Evolutionary conservation across 345 rosid species (phyloP), one percentile per base, ranked within the genome.

Genomic region (Citrus maxima): DNA sequence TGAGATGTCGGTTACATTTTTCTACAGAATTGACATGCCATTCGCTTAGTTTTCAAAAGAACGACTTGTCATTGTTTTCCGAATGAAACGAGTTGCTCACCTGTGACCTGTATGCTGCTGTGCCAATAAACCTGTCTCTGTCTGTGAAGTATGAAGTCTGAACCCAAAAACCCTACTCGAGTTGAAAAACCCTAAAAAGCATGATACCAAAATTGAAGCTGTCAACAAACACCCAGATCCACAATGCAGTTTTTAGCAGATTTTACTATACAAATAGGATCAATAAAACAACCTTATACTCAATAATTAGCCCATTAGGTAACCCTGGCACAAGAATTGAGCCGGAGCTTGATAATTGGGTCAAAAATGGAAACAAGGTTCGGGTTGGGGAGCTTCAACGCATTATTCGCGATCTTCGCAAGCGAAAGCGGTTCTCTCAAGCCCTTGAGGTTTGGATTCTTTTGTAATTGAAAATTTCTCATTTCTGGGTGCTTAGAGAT

Each of bases 301-400:
- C 92, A 68, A 90, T 80, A 82, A 88, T 95, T 87, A 93, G 98
- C 73, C 95, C 97, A 56, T 81, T 92, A 72, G 97, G 98, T 24
- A 74, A 84, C 82, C 95, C 91, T 2, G 77, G 80, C 63, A 79
- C 85, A 56, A 89, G 88, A 77, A 81, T 93, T 27, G 85, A 80
- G 28, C 91, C 95, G 24, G 91, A 82, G 86, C 98, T 95, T 78
- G 98, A 95, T 24, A 82, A 67, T 78, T 95, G 98, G 98, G 82
- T 89, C 59, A 83, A 78, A 72, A 28, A 78, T 72, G 97, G 98
- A 32, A 86, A 88, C 73, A 90, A 77, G 42, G 85, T 93, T 69
- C 85, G 89, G n/a, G 84, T 95, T 67, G 93, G 86, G 1, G 98
- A 93, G 90, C 89, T 95, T 79, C 89, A 92, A 75, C 97, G 95